These are phyloP conservation scores for Parietaria judaica DNA, from an alignment of 306 rosid species.

Conservation along the genomic window DNA sequence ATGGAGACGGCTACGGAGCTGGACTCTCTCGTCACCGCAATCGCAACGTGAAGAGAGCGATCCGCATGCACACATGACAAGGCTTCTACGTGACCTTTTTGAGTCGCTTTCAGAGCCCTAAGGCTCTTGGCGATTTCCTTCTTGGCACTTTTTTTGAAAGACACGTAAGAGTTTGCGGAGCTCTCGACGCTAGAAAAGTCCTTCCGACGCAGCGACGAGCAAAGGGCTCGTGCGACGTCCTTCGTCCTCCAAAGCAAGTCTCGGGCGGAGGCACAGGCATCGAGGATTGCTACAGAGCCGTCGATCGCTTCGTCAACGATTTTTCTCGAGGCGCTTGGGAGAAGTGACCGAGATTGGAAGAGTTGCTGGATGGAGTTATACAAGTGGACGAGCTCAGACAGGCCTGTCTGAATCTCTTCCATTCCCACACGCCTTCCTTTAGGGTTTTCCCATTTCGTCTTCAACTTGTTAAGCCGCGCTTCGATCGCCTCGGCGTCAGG, in stretches of 20 bases:
- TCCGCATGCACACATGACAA: constrained; percentile 25
- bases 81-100: constrained; percentile 21
- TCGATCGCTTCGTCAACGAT: constrained; percentile 43
- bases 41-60: constrained; percentile 22
- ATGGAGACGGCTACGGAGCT: constrained; percentile 36
- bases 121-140: constrained; percentile 42
- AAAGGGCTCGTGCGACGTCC: constrained; percentile 37
- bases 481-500: constrained; percentile 45
- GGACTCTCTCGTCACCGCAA: constrained; percentile 42
- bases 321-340: constrained; percentile 27
- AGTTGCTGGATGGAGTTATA: constrained; percentile 24
- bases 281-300: constrained; percentile 42
- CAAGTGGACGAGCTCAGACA: constrained; percentile 47
- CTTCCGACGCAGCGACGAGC: constrained; percentile 54
- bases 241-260: constrained; percentile 34
- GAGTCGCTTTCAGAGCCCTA: constrained; percentile 38
- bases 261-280: constrained; percentile 46
- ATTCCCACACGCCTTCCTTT: constrained; percentile 19
- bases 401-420: constrained; percentile 34
- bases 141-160: constrained; percentile 51
- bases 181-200: constrained; percentile 36
- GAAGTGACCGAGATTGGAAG: constrained; percentile 48
- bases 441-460: constrained; percentile 19
- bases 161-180: constrained; percentile 34
- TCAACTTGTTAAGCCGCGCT: constrained; percentile 37